Evolutionary conservation across 2,329 filamentous ascomycete species (phyloP).

Genomic region (Cladophialophora psammophila): DNA sequence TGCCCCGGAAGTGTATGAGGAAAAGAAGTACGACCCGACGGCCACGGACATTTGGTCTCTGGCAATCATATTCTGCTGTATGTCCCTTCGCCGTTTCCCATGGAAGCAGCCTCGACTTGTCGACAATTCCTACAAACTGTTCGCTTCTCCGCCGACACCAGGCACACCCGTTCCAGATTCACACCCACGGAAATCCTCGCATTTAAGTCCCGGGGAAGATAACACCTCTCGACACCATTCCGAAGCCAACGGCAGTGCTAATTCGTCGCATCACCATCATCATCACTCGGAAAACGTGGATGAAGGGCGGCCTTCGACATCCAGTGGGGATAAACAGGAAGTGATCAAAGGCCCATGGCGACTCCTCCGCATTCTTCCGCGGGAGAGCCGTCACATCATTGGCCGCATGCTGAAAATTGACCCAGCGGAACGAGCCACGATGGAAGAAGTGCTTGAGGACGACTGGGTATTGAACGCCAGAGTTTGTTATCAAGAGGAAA

Average conservation of each 20-base stretch:
- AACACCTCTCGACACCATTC: constrained; percentile 21
- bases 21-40: constrained; percentile 90
- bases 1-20: constrained; percentile 94
- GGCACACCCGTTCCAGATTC: constrained; percentile 60
- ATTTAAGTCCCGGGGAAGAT: constrained; percentile 31
- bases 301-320: constrained; percentile 33
- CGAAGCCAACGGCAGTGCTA: constrained; percentile 32
- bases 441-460: constrained; percentile 86
- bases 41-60: constrained; percentile 97
- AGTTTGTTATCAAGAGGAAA: constrained; percentile 81
- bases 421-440: constrained; percentile 79
- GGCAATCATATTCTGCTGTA: constrained; percentile 98
- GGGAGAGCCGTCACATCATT: constrained; percentile 89
- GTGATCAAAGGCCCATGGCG: constrained; percentile 93
- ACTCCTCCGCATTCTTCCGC: constrained; percentile 81
- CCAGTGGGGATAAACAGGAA: constrained; percentile 66
- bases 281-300: constrained; percentile 29
- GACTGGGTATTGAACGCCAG: constrained; percentile 86
- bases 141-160: constrained; percentile 82
- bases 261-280: constrained; percentile 38
- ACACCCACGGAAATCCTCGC: constrained; percentile 45
- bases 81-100: constrained; percentile 92
- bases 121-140: constrained; percentile 94
- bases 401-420: constrained; percentile 91
- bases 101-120: constrained; percentile 94